Evolutionary conservation across 805 yeast species (phyloP).

Genomic region (Henningerozyma blattae): DNA sequence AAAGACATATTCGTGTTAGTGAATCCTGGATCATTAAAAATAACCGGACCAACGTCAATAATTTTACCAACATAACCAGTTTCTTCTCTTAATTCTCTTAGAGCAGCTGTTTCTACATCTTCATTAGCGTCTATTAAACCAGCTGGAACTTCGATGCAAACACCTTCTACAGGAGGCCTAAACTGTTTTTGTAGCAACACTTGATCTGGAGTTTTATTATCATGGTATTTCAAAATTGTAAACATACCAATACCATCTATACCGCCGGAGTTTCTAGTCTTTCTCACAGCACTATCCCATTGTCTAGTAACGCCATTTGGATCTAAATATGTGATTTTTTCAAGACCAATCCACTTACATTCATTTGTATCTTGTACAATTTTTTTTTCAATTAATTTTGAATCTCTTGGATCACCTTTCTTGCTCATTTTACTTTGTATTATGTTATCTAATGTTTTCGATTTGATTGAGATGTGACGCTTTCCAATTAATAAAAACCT

Average conservation of each 20-base stretch:
- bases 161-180: conserved; percentile 83
- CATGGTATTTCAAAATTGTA: conserved; percentile 46
- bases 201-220: conserved; percentile 34
- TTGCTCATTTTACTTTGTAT: too few relatives aligned
- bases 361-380: conserved; percentile 28
- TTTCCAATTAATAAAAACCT: too few relatives aligned
- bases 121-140: conserved; percentile 86
- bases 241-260: conserved; percentile 89
- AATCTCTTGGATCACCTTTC: conserved; percentile 27
- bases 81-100: conserved; percentile 81
- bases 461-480: too few relatives aligned
- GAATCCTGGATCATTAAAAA: conserved; percentile 76
- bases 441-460: too few relatives aligned
- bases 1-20: conserved; percentile 79
- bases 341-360: conserved; percentile 57
- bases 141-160: conserved; percentile 90
- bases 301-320: conserved; percentile 59
- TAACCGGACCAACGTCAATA: conserved; percentile 31
- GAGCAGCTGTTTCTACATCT: conserved; percentile 64
- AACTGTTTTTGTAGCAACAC: conserved; percentile 75
- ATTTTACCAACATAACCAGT: conserved; percentile 81
- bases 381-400: conserved; percentile 22
- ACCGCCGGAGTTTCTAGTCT: conserved; percentile 47
- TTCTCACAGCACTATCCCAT: conserved; percentile 87
- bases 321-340: conserved; percentile 57